Evolutionary conservation across 2,329 filamentous ascomycete species (phyloP).

Genomic region (Apiospora saccharicola): DNA sequence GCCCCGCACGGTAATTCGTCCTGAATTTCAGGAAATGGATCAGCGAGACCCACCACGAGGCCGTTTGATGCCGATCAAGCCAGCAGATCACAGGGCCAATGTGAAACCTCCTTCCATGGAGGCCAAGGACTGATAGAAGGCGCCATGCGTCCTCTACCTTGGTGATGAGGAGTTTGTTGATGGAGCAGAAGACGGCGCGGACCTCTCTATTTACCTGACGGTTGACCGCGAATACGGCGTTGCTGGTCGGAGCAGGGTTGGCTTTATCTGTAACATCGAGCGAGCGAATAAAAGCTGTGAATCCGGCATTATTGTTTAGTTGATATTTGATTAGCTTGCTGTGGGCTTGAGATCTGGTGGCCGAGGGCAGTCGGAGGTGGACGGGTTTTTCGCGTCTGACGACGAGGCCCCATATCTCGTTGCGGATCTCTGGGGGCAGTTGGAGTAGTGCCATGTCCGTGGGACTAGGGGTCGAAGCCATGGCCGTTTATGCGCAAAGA

Average conservation of each 20-base stretch:
- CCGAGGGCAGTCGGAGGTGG: neutral
- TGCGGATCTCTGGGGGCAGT: neutral
- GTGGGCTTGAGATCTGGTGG: neutral
- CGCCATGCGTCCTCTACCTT: neutral
- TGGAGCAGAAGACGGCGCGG: neutral
- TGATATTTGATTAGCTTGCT: neutral
- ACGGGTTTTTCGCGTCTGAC: neutral
- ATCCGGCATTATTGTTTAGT: neutral
- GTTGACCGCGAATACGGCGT: neutral
- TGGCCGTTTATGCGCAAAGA: neutral
- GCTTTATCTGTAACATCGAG: neutral
- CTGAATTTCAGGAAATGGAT: neutral
- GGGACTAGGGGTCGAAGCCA: neutral
- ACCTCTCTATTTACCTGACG: neutral
- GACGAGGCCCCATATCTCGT: neutral
- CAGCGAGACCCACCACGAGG: neutral
- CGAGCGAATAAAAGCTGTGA: neutral
- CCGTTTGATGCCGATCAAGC: neutral
- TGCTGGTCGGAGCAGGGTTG: neutral
- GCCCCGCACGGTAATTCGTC: too few species aligned
- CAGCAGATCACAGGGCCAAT: neutral
- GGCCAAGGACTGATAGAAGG: neutral
- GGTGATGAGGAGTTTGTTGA: neutral
- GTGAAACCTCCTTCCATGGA: rapidly evolving
- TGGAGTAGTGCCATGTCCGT: neutral